Conservation (phyloP, 768 basidiomycete species). For the Auricularia auricula-judae region DNA sequence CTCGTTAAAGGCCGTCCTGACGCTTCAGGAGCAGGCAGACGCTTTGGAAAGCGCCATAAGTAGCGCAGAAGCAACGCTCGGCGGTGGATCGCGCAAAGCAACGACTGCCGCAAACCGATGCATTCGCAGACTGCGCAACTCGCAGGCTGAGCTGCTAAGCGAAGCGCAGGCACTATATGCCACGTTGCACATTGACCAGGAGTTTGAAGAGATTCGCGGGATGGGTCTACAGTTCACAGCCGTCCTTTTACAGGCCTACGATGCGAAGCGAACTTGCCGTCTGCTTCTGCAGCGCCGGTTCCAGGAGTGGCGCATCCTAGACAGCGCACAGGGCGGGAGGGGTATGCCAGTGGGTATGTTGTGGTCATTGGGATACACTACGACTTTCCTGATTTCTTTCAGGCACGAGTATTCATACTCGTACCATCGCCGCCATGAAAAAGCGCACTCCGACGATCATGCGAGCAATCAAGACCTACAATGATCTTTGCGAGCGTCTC, state of each 20-base stretch:
- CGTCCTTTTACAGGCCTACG: slow-evolving; percentile 22
- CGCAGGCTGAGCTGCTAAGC: slow-evolving; percentile 10
- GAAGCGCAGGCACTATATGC: slow-evolving; percentile 23
- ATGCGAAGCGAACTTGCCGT: slow-evolving; percentile 29
- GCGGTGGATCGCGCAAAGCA: neutral
- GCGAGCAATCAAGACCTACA: slow-evolving; percentile 19
- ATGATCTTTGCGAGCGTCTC: slow-evolving; percentile 18
- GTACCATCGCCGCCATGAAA: slow-evolving; percentile 20
- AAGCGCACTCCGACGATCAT: slow-evolving; percentile 22
- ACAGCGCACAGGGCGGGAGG: slow-evolving; percentile 21
- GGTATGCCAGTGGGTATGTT: slow-evolving; percentile 23
- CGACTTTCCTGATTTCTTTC: neutral
- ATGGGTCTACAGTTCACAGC: slow-evolving; percentile 20
- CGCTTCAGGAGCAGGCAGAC: slow-evolving; percentile 20
- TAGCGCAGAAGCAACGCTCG: slow-evolving; percentile 6
- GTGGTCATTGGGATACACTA: too few species aligned
- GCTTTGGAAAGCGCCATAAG: slow-evolving; percentile 15
- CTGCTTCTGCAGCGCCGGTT: slow-evolving; percentile 23
- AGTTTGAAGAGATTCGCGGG: slow-evolving; percentile 23
- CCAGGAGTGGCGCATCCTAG: slow-evolving; percentile 27
- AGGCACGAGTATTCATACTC: slow-evolving; percentile 26
- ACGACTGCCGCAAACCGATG: neutral
- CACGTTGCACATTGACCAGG: slow-evolving; percentile 22
- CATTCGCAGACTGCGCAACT: neutral
- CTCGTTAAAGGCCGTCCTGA: slow-evolving; percentile 21